Conservation (phyloP, 2,329 filamentous ascomycete species). For the Trichoderma atrobrunneum region DNA sequence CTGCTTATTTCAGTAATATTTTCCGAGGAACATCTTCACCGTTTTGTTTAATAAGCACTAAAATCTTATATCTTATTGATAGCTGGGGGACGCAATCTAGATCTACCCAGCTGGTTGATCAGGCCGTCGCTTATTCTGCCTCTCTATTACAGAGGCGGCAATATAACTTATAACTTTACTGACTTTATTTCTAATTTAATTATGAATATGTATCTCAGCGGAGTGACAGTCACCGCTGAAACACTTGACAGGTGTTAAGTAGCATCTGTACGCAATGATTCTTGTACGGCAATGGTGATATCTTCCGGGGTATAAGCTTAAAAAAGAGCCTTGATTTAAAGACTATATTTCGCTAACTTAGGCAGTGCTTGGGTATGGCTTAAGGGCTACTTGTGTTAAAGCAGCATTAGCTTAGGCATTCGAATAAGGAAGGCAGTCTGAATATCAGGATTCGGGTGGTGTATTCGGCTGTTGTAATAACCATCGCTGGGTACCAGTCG, state of each 20-base stretch:
- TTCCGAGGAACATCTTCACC: not conserved
- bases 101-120: too few relatives aligned
- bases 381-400: not conserved
- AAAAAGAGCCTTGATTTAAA: not conserved
- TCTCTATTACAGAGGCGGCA: too few relatives aligned
- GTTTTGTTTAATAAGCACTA: not conserved
- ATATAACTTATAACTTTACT: too few relatives aligned
- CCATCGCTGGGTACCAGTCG: too few relatives aligned
- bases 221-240: not conserved
- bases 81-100: not conserved
- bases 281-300: not conserved
- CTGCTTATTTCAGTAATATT: not conserved
- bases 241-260: not conserved
- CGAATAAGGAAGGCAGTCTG: not conserved
- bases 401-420: not conserved
- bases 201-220: too few relatives aligned
- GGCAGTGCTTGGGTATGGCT: not conserved
- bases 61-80: not conserved
- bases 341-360: not conserved
- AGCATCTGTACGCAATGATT: not conserved
- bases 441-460: not conserved
- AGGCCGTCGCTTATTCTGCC: too few relatives aligned
- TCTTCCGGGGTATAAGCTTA: not conserved
- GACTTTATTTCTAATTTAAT: too few relatives aligned
- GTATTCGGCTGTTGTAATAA: not conserved